Evolutionary conservation across 345 rosid genomes (phyloP).

Genomic region (Physaria fendleri): DNA sequence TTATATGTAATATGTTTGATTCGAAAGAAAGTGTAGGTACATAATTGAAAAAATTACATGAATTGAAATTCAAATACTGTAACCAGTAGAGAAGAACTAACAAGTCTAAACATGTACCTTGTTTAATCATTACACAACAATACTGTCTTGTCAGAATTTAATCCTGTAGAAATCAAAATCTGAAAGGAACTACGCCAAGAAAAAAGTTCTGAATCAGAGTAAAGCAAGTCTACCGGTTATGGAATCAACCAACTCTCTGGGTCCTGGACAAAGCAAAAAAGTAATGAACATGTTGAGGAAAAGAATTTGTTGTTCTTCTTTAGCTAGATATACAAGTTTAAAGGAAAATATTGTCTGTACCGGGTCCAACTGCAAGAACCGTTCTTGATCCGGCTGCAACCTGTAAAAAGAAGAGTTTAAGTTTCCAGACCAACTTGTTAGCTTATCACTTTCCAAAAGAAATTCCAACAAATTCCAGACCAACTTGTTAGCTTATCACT

Average conservation of each 20-base stretch:
- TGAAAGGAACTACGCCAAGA: background rate
- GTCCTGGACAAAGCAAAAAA: slow-evolving; percentile 41
- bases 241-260: slow-evolving; percentile 58
- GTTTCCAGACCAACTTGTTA: background rate
- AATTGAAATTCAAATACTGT: background rate
- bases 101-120: background rate
- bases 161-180: slow-evolving; percentile 1
- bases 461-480: background rate
- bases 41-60: slow-evolving; percentile 8
- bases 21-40: background rate
- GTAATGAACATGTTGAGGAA: background rate
- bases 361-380: slow-evolving; percentile 86
- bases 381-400: slow-evolving; percentile 85
- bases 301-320: background rate
- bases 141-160: background rate
- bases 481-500: background rate
- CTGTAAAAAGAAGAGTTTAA: slow-evolving; percentile 31
- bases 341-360: slow-evolving; percentile 28
- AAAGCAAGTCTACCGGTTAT: slow-evolving; percentile 64
- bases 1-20: background rate
- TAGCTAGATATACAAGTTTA: background rate
- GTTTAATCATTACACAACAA: background rate
- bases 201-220: slow-evolving; percentile 35
- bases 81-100: background rate
- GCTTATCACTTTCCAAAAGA: background rate